Evolutionary conservation across 1,139 yeast genomes (phyloP).

Genomic region (Trichomonascaceae sp.): DNA sequence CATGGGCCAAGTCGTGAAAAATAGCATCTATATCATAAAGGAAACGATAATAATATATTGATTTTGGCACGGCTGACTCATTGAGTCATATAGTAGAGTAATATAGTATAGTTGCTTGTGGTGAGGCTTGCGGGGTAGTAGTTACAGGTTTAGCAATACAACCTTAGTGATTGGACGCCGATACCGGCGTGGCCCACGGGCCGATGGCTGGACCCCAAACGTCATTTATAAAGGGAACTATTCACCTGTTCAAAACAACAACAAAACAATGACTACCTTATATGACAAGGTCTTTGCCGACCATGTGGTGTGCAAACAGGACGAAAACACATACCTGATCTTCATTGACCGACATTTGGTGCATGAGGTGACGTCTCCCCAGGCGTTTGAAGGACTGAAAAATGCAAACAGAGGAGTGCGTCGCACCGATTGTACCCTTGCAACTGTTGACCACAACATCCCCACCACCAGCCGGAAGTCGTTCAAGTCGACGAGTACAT

Average conservation of each 20-base stretch:
- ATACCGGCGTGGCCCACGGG: no score
- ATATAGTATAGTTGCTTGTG: no score
- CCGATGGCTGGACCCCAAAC: no score
- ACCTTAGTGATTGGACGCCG: no score
- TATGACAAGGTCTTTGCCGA: constrained; percentile 94
- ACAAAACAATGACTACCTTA: constrained; percentile 45
- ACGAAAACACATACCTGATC: constrained; percentile 70
- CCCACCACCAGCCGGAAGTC: constrained; percentile 77
- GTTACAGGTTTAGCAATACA: no score
- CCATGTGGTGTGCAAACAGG: constrained; percentile 83
- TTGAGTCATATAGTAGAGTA: no score
- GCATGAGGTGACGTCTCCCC: constrained; percentile 97
- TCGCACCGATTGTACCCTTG: constrained; percentile 88
- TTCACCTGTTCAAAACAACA: no score
- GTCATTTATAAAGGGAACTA: no score
- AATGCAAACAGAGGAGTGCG: constrained; percentile 82
- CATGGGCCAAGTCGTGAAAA: not conserved
- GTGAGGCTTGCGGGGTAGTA: no score
- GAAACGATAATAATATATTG: no score
- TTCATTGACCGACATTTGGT: constrained; percentile 94
- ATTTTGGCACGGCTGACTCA: no score
- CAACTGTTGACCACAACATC: constrained; percentile 95
- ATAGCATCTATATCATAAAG: no score
- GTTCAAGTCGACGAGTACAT: constrained; percentile 63
- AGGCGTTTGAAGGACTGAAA: constrained; percentile 89